These are phyloP conservation scores for Bipolaris bicolor DNA, from an alignment of 2,329 filamentous ascomycete genomes.

Conservation along the genomic window DNA sequence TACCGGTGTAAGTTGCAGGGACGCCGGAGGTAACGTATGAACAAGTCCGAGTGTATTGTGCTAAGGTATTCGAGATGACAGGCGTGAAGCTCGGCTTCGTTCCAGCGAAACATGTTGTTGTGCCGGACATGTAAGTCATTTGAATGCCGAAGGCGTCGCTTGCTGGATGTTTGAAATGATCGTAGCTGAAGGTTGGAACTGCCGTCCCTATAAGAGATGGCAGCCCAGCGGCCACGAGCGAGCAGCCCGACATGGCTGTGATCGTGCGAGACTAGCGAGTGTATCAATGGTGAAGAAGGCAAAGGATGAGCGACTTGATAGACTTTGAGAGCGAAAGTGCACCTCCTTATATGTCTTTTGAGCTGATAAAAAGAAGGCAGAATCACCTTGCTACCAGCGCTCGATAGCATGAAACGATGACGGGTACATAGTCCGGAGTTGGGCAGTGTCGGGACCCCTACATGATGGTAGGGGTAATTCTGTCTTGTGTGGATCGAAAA, in stretches of 20 bases:
- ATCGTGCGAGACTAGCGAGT: neutral
- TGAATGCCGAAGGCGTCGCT: constrained; percentile 19
- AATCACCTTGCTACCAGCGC: neutral
- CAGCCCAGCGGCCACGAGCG: constrained; percentile 17
- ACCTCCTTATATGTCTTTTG: constrained; percentile 4
- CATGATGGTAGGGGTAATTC: neutral
- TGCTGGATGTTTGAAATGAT: neutral
- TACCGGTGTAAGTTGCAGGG: constrained; percentile 5
- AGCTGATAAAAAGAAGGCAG: neutral
- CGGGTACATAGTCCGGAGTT: neutral
- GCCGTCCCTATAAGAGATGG: constrained; percentile 11
- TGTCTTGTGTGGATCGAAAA: neutral
- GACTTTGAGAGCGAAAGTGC: neutral
- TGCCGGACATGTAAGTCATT: constrained; percentile 20
- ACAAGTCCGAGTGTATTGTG: constrained; percentile 13
- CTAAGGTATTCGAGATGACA: constrained; percentile 13
- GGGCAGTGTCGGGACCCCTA: neutral
- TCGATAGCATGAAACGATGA: neutral
- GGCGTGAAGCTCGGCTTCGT: constrained; percentile 18
- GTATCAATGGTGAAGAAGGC: neutral
- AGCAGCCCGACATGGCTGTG: constrained; percentile 18
- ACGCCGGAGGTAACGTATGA: constrained; percentile 2
- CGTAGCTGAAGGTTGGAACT: constrained; percentile 21
- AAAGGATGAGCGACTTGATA: neutral
- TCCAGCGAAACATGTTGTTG: constrained; percentile 16